A percentile compares a stretch with the other conserved stretches of the same genome.
Conservation (phyloP, 768 basidiomycete genomes). For the Suillus bovinus region DNA sequence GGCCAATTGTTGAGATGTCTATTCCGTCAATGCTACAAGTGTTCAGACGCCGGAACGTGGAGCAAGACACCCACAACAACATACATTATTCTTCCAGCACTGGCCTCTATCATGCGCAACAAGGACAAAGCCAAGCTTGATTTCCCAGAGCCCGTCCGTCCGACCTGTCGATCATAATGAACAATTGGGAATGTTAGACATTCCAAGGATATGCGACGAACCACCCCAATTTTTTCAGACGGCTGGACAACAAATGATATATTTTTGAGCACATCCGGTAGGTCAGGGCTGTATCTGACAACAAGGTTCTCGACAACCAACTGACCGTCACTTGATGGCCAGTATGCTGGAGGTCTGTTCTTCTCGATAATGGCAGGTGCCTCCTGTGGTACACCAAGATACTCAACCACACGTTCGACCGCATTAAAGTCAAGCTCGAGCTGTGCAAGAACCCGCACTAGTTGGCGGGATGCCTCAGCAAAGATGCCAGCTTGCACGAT, state of each 20-base stretch:
- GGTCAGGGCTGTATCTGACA: conserved; percentile 61
- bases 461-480: conserved; percentile 65
- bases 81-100: conserved; percentile 57
- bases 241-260: conserved; percentile 61
- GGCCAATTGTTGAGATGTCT: conserved; percentile 64
- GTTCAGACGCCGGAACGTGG: background rate
- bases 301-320: conserved; percentile 58
- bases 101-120: conserved; percentile 50
- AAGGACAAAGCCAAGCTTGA: conserved; percentile 34
- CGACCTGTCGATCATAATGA: conserved; percentile 43
- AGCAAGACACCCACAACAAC: conserved; percentile 17
- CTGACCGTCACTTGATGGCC: conserved; percentile 63
- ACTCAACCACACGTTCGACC: conserved; percentile 72
- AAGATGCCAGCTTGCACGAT: conserved; percentile 72
- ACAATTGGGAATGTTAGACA: conserved; percentile 1
- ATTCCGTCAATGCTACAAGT: conserved; percentile 60
- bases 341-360: conserved; percentile 66
- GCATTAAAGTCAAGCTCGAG: conserved; percentile 75
- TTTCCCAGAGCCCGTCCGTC: conserved; percentile 67
- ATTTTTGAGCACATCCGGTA: conserved; percentile 58
- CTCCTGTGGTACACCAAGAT: conserved; percentile 67
- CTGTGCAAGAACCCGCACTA: conserved; percentile 70
- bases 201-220: conserved; percentile 30
- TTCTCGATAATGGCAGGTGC: conserved; percentile 59
- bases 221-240: conserved; percentile 69